Evolutionary conservation across 805 yeast species (phyloP), one percentile per base, ranked within the genome.

Genomic region (Metschnikowia santaceciliae): DNA sequence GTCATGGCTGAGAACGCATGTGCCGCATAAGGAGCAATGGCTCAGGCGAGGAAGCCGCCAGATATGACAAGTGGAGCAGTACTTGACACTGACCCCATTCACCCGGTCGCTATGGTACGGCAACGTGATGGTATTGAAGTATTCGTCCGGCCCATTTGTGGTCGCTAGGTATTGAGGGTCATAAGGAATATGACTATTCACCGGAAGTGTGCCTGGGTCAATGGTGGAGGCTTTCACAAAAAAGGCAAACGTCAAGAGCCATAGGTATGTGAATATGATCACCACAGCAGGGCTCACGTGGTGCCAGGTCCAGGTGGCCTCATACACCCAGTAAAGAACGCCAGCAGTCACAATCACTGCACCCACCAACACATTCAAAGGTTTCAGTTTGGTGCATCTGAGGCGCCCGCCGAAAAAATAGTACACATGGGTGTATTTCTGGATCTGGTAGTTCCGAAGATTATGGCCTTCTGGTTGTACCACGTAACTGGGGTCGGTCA

Each of bases 141-240:
- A 64, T 53, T 85, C 91, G 6, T 70, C 72, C 0, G 92, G 91
- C n/a, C 65, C 60, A 17, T 19, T 45, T 47, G 23, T 40, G 45
- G 14, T 35, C 32, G 48, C 38, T 40, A 50, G 17, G 42, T 36
- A 2, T 34, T 40, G 44, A 42, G 45, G 14, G 49, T 53, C 32
- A 41, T 38, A 0, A 78, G 77, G 32, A 13, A 82, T 22, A 58
- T 88, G 94, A 4, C 84, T 64, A 64, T 86, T 85, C 52, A 83
- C 68, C 0, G 95, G 91, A 10, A 86, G 60, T 3, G 77, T 65
- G 0, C 96, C 96, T 0, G 95, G 88, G 57, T 88, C 96, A 10
- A 77, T 65, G 2, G 80, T 69, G 0, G 86, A 74, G 0, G 86
- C 83, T 50, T 67, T 75, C 6, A 83, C 50, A 53, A 82, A 81